Conservation (phyloP, 441 rosid genomes). For the Croton setiger region DNA sequence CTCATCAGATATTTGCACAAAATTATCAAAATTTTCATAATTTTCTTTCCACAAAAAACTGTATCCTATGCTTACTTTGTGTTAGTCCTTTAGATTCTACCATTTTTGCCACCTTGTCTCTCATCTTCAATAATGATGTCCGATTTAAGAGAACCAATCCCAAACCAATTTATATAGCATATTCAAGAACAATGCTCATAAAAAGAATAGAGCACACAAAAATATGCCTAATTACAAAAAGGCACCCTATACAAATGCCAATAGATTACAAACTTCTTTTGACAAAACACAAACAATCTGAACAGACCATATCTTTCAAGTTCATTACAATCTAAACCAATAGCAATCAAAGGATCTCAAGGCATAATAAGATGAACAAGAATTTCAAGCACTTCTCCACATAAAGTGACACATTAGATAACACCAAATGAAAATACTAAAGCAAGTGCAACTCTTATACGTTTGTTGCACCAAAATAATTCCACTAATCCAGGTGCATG, state of each 20-base stretch:
- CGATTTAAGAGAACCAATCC: neutral
- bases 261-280: neutral
- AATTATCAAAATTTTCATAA: neutral
- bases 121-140: neutral
- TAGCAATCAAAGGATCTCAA: neutral
- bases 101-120: neutral
- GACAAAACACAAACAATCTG: neutral
- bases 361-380: neutral
- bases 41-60: neutral
- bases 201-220: neutral
- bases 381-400: neutral
- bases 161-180: neutral
- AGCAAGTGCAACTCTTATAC: too few species aligned
- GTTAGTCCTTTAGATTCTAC: neutral
- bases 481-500: too few species aligned
- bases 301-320: neutral
- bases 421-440: neutral
- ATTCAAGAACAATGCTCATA: neutral
- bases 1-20: conserved; percentile 2
- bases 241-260: neutral
- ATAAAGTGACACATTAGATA: neutral
- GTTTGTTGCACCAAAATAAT: too few species aligned
- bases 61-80: neutral
- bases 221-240: neutral
- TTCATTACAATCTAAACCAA: neutral